Evolutionary conservation across 2,329 filamentous ascomycete genomes (phyloP).

Genomic region (Beauveria varroae): DNA sequence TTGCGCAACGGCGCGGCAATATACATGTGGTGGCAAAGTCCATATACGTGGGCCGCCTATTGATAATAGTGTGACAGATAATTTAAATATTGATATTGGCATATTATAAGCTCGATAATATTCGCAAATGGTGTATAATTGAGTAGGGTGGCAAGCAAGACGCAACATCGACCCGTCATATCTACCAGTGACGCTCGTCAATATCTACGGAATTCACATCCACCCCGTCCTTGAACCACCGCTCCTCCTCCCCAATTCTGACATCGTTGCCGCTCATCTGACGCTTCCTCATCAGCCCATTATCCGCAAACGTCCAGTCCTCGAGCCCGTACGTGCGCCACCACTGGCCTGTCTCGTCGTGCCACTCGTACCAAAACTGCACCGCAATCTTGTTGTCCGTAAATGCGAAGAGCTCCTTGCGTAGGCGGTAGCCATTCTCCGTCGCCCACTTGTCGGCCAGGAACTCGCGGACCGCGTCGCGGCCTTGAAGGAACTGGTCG

Average conservation of each 20-base stretch:
- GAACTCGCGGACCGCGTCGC: constrained; percentile 59
- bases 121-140: too few species aligned
- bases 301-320: constrained; percentile 66
- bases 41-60: not conserved
- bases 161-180: too few species aligned
- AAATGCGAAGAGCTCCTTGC: constrained; percentile 81
- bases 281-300: constrained; percentile 65
- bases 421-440: constrained; percentile 64
- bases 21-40: not conserved
- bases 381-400: constrained; percentile 70
- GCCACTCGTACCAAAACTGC: constrained; percentile 86
- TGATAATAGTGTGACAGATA: too few species aligned
- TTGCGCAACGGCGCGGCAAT: not conserved
- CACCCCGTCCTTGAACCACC: constrained; percentile 64
- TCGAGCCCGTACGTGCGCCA: constrained; percentile 82
- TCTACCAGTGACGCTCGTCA: constrained; percentile 58
- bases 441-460: constrained; percentile 66
- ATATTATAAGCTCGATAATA: too few species aligned
- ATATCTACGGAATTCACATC: constrained; percentile 63
- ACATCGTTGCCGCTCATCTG: constrained; percentile 73
- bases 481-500: constrained; percentile 59
- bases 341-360: constrained; percentile 65
- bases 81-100: too few species aligned
- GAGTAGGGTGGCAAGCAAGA: too few species aligned
- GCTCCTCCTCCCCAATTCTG: constrained; percentile 50